phyloP scores from a whole-genome alignment of 805 yeast species.

The Yarrowia phangngaensis region DNA sequence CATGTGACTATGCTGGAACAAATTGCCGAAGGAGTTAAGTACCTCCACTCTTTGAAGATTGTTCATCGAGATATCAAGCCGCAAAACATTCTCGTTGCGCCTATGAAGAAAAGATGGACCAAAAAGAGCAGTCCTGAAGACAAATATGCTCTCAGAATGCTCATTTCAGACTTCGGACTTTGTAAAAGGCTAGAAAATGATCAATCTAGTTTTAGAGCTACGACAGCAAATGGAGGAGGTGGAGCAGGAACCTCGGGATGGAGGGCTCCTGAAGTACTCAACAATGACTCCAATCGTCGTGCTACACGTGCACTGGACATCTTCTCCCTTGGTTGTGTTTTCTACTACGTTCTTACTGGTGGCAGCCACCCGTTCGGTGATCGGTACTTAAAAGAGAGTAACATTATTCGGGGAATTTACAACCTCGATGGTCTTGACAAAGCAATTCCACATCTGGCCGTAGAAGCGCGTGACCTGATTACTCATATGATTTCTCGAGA shows the following conservation, averaged over 20 bases:
- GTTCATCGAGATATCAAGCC: constrained; percentile 56
- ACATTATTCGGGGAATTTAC: constrained; percentile 57
- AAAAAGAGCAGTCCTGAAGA: constrained; percentile 30
- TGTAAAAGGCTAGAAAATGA: constrained; percentile 89
- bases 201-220: constrained; percentile 89
- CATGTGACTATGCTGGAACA: constrained; percentile 44
- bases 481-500: constrained; percentile 63
- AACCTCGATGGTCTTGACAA: constrained; percentile 48
- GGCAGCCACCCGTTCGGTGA: constrained; percentile 97
- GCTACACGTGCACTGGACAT: constrained; percentile 88
- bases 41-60: constrained; percentile 36
- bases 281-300: constrained; percentile 46
- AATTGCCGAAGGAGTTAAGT: constrained; percentile 32
- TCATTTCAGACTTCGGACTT: constrained; percentile 93
- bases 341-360: constrained; percentile 73
- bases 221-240: constrained; percentile 77
- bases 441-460: constrained; percentile 32
- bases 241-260: constrained; percentile 94
- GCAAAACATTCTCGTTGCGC: constrained; percentile 60
- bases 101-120: constrained; percentile 32
- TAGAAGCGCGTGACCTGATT: constrained; percentile 72
- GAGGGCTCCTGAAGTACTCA: constrained; percentile 82
- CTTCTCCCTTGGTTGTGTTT: constrained; percentile 92
- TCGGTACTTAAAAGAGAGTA: constrained; percentile 78
- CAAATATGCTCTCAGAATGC: constrained; percentile 52